A percentile compares a stretch with the other conserved stretches of the same genome.
phyloP scores from a whole-genome alignment of 179 eudicot genomes.

The Heliamphora pulchella region DNA sequence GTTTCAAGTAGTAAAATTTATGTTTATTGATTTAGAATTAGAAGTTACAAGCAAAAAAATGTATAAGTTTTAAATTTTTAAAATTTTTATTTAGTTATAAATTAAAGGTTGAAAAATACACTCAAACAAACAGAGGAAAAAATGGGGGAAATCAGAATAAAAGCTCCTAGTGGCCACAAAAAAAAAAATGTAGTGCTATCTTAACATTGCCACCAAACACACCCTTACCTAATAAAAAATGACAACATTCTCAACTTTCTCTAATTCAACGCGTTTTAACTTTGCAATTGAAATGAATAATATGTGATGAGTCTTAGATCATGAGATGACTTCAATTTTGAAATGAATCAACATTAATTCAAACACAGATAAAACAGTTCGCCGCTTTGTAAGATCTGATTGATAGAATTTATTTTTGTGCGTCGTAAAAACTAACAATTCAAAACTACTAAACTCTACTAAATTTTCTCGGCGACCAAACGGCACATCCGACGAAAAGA shows the following conservation, averaged over 20 bases:
- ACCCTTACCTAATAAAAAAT: neutral
- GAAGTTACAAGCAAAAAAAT: too few relatives aligned
- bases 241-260: neutral
- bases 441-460: neutral
- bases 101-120: too few relatives aligned
- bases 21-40: too few relatives aligned
- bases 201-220: neutral
- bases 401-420: neutral
- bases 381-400: neutral
- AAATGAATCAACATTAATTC: neutral
- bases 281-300: neutral
- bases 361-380: neutral
- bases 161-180: neutral
- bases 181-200: neutral
- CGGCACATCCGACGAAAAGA: neutral
- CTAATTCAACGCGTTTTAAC: neutral
- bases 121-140: too few relatives aligned
- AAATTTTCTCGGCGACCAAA: neutral
- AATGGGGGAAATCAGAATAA: neutral
- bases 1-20: neutral
- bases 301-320: neutral
- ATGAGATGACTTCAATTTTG: neutral
- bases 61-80: too few relatives aligned
- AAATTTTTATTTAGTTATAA: too few relatives aligned
- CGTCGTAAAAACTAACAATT: neutral